These are phyloP conservation scores for Fragilariopsis cylindrus DNA, from an alignment of 108 stramenopile genomes.

Conservation along the genomic window DNA sequence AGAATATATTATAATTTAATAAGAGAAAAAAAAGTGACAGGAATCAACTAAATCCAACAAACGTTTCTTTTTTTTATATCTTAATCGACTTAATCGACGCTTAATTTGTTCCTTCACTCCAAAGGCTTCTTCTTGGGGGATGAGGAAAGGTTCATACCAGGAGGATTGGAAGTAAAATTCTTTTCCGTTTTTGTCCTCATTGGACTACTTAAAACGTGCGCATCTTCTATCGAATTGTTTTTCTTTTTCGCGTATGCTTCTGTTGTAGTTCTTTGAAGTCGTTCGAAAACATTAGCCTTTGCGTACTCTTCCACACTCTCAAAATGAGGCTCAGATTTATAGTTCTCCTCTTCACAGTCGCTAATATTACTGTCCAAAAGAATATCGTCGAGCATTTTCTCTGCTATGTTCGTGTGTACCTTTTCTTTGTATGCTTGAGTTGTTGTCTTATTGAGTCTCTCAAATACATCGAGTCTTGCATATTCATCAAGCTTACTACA, in stretches of 20 bases:
- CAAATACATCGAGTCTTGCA: conserved; percentile 60
- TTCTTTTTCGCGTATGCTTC: conserved; percentile 39
- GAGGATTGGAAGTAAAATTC: neutral
- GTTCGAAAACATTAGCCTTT: conserved; percentile 56
- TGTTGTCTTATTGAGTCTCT: conserved; percentile 59
- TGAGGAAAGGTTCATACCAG: neutral
- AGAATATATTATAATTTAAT: too few species aligned
- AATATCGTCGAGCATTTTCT: conserved; percentile 30
- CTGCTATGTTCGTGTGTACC: conserved; percentile 27
- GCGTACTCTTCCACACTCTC: conserved; percentile 34
- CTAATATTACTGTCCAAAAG: conserved; percentile 16
- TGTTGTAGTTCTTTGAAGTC: conserved; percentile 47
- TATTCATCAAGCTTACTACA: conserved; percentile 26
- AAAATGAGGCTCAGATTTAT: conserved; percentile 14
- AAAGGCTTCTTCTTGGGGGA: too few species aligned
- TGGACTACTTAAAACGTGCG: neutral
- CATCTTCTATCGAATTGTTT: conserved; percentile 1
- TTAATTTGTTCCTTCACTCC: too few species aligned
- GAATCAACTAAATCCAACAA: too few species aligned
- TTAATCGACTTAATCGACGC: too few species aligned
- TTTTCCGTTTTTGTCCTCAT: neutral
- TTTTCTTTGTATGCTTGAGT: conserved; percentile 64
- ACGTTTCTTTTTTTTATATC: too few species aligned
- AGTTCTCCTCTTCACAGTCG: conserved; percentile 1
- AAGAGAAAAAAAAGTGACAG: too few species aligned